phyloP scores from a whole-genome alignment of 257 asterid species.

The Gentiana macrophylla region DNA sequence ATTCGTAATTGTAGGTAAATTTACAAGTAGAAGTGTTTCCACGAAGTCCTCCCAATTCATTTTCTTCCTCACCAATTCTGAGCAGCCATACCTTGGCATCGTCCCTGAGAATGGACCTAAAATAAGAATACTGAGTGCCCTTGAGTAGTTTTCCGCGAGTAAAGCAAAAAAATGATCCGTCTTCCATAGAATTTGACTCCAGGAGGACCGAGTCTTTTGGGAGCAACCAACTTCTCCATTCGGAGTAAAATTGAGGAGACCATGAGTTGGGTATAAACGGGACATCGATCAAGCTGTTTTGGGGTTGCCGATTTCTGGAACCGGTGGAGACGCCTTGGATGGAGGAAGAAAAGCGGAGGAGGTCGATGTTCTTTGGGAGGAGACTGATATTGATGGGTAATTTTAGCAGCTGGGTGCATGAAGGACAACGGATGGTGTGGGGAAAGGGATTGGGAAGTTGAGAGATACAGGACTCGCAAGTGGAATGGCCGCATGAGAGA shows the following conservation, averaged over 20 bases:
- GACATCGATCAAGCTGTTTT: constrained; percentile 2
- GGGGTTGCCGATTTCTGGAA: constrained; percentile 19
- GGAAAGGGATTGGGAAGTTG: constrained; percentile 72
- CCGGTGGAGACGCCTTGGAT: constrained; percentile 18
- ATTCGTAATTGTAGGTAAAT: constrained; percentile 40
- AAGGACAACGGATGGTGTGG: constrained; percentile 64
- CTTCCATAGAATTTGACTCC: constrained; percentile 14
- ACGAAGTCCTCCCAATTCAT: constrained; percentile 10
- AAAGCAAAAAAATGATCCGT: constrained; percentile 9
- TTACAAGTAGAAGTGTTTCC: neutral
- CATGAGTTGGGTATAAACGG: constrained; percentile 30
- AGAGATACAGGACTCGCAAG: constrained; percentile 62
- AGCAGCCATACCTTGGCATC: constrained; percentile 41
- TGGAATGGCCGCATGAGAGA: constrained; percentile 84
- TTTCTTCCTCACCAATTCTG: constrained; percentile 36
- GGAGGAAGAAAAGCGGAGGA: constrained; percentile 50
- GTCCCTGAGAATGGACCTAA: constrained; percentile 32
- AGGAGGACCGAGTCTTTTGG: constrained; percentile 33
- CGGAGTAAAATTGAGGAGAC: constrained; percentile 46
- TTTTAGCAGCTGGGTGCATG: constrained; percentile 65
- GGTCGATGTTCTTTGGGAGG: constrained; percentile 91
- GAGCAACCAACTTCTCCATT: constrained; percentile 71
- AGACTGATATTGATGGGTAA: constrained; percentile 41
- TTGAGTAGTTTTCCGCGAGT: constrained; percentile 25
- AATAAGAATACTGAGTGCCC: neutral